Percentiles rank a stretch among this genome's conserved stretches.
phyloP scores from a whole-genome alignment of 176 grass and related monocot species.

The Tuctoria greenei region DNA sequence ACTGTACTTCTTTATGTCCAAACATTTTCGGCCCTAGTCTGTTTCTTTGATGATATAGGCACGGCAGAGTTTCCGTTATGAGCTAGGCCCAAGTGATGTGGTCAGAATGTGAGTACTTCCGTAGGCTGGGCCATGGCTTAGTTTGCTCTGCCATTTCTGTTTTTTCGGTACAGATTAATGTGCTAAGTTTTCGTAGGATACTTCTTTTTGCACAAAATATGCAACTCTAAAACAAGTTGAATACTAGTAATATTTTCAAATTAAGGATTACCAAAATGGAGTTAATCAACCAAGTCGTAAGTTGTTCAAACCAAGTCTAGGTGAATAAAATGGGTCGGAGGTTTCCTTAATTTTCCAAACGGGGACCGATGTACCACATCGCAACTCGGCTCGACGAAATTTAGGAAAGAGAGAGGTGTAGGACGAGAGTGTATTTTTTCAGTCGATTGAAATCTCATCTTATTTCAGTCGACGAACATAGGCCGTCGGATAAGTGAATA shows the following conservation, averaged over 20 bases:
- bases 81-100: not conserved
- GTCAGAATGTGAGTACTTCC: not conserved
- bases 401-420: not conserved
- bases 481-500: too few relatives aligned
- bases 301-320: not conserved
- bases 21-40: slow-evolving; percentile 4
- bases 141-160: not conserved
- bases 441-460: too few relatives aligned
- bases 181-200: not conserved
- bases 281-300: not conserved
- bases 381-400: not conserved
- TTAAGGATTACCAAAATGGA: too few relatives aligned
- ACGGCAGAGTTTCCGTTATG: not conserved
- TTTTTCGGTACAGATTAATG: not conserved
- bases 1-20: not conserved
- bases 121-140: not conserved
- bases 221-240: not conserved
- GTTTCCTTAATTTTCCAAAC: not conserved
- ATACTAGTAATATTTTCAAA: too few relatives aligned
- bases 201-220: not conserved
- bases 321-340: not conserved
- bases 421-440: too few relatives aligned
- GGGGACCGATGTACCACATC: not conserved
- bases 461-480: too few relatives aligned
- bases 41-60: not conserved